Percentiles rank a stretch among this genome's conserved stretches.
Conservation (phyloP, 1,284 basidiomycete genomes). For the Phellinidium pouzarii region DNA sequence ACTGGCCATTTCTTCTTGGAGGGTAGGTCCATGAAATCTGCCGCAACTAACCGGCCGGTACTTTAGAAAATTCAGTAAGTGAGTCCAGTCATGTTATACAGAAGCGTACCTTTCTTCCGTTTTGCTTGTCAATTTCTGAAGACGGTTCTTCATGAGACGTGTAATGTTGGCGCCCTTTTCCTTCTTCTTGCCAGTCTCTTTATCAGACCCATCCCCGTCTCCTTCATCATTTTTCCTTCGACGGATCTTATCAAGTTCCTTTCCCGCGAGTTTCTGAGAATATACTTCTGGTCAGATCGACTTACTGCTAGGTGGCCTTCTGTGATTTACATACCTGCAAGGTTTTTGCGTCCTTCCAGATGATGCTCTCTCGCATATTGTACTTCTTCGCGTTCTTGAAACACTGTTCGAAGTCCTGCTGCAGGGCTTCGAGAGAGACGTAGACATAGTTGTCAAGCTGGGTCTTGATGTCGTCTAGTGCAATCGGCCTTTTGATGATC, state of each 20-base stretch:
- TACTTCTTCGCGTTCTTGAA: slow-evolving; percentile 89
- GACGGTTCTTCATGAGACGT: slow-evolving; percentile 53
- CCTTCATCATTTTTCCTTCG: slow-evolving; percentile 31
- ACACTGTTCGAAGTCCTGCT: slow-evolving; percentile 78
- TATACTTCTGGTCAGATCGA: neutral
- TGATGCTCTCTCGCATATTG: slow-evolving; percentile 80
- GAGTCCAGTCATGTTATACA: neutral
- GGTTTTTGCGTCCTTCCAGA: slow-evolving; percentile 78
- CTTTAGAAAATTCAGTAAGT: slow-evolving; percentile 14
- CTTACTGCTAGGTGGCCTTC: neutral
- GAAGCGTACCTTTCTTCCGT: slow-evolving; percentile 53
- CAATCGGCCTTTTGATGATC: slow-evolving; percentile 70
- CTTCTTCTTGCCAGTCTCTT: slow-evolving; percentile 38
- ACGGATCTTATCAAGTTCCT: slow-evolving; percentile 53
- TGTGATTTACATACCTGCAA: slow-evolving; percentile 41
- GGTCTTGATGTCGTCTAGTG: slow-evolving; percentile 81
- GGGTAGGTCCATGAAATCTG: slow-evolving; percentile 81
- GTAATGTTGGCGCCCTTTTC: slow-evolving; percentile 55
- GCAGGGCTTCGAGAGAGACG: slow-evolving; percentile 61
- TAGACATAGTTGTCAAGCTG: slow-evolving; percentile 65
- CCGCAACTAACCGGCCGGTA: slow-evolving; percentile 65
- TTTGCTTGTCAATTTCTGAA: slow-evolving; percentile 66
- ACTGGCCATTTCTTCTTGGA: slow-evolving; percentile 72
- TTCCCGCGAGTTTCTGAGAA: slow-evolving; percentile 57
- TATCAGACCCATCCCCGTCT: slow-evolving; percentile 30